Base-by-base conservation (phyloP, 495 filamentous ascomycete genomes). In the Penicillium paradoxum region DNA sequence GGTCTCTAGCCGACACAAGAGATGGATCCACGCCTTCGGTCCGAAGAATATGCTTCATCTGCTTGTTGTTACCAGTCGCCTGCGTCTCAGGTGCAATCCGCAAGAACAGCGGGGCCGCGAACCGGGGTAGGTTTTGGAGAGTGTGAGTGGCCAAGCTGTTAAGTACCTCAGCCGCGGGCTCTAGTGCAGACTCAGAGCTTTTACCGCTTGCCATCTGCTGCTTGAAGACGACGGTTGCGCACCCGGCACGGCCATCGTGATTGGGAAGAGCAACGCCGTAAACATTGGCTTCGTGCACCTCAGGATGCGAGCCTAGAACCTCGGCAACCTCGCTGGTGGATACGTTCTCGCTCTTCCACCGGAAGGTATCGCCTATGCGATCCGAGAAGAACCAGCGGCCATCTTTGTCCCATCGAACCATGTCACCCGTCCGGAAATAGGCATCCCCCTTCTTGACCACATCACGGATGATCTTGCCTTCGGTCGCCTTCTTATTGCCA, bases 261-360 rank as follows among this genome's bases (percentile, higher is more conserved):
- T 86, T 73, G 4, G 91, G 91, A 3, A 97, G 66, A 21, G 81
- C 63, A 0, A 97, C 88, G 21, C 91, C 91, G 56, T 96, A 97
- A 1, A 97, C 91, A 55, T 92, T 95, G 19, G 88, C 85, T 68
- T 96, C 91, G 21, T 78, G 63, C 13, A 96, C 75, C 0, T 74
- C 75, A 0, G 85, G 74, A 55, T 91, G 87, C 1, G 69, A 61
- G 3, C 89, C 86, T 0, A 97, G 61, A 0, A 82, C 81, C 49
- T 89, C 83, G 2, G 86, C 74, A 0, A 83, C 83, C 45, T 90
- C 84, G 19, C 81, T 80, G 6, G 95, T 91, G 56, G 95, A 92
- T 3, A 96, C 89, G 49, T 97, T 97, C 71, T 97, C 92, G 39
- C 83, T 84, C 75, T 95, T 96, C 92, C 92, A 97, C 15, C 92